Conservation (phyloP, 495 filamentous ascomycete genomes). For the Podospora fimiseda region DNA sequence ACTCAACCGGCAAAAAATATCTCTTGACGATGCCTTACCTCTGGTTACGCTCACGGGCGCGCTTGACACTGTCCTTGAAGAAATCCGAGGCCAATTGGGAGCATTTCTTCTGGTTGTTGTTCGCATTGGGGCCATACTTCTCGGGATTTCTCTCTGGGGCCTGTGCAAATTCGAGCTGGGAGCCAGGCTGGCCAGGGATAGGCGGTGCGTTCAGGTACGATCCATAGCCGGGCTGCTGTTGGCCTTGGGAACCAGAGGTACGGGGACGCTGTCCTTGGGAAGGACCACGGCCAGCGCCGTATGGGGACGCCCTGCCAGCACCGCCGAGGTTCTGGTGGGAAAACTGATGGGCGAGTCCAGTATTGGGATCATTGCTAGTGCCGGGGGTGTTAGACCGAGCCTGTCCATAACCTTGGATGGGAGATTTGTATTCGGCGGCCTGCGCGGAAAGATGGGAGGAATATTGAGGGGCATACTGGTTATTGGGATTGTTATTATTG, state of each 20-base stretch:
- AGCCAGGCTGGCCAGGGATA: conserved; percentile 43
- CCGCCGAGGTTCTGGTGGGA: conserved; percentile 91
- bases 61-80: conserved; percentile 93
- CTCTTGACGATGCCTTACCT: conserved; percentile 37
- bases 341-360: conserved; percentile 89
- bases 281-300: conserved; percentile 53
- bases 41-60: conserved; percentile 83
- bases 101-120: conserved; percentile 70
- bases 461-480: conserved; percentile 35
- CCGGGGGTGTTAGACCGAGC: conserved; percentile 48
- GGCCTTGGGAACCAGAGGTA: conserved; percentile 62
- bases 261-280: conserved; percentile 70
- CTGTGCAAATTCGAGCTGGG: conserved; percentile 46
- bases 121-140: conserved; percentile 55
- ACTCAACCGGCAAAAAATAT: background rate
- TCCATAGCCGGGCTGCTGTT: conserved; percentile 52
- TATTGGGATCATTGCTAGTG: conserved; percentile 61
- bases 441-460: conserved; percentile 24
- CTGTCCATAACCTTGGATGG: conserved; percentile 47
- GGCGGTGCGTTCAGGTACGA: conserved; percentile 61
- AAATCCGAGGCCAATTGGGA: conserved; percentile 76
- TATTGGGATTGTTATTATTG: conserved; percentile 27
- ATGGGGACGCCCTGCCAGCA: conserved; percentile 58
- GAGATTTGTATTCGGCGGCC: conserved; percentile 24
- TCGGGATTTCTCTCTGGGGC: conserved; percentile 69